Percentiles rank a stretch among this genome's conserved stretches.
Evolutionary conservation across 2,329 filamentous ascomycete genomes (phyloP).

Genomic region (Trichophyton rubrum): DNA sequence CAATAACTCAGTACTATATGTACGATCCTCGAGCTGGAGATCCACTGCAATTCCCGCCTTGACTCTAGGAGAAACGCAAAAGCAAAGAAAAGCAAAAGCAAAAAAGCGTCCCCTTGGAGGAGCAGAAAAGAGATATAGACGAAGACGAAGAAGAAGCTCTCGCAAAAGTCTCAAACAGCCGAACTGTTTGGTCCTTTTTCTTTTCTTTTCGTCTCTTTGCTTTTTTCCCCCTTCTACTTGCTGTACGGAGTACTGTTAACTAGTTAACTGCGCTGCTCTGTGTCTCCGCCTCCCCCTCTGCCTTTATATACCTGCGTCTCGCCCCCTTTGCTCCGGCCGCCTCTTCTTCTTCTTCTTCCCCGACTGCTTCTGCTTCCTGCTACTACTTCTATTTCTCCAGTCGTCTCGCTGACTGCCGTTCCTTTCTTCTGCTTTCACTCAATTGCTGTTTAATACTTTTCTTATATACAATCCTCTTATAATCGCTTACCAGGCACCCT

Average conservation of each 20-base stretch:
- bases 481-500: not conserved
- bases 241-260: too few species aligned
- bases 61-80: not conserved
- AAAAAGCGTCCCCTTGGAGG: too few species aligned
- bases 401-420: not conserved
- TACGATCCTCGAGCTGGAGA: not conserved
- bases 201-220: not conserved
- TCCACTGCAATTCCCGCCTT: slow-evolving; percentile 1
- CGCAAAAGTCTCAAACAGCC: slow-evolving; percentile 2
- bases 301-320: not conserved
- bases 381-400: not conserved
- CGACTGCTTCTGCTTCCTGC: not conserved
- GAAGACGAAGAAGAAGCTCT: not conserved
- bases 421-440: slow-evolving; percentile 2
- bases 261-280: too few species aligned
- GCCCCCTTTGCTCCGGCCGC: not conserved
- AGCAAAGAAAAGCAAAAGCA: too few species aligned
- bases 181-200: not conserved
- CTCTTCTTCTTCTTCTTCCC: not conserved
- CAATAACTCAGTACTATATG: not conserved
- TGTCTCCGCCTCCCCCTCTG: too few species aligned
- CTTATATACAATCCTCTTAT: not conserved
- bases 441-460: not conserved
- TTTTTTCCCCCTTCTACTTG: not conserved
- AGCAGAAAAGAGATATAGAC: too few species aligned